Evolutionary conservation across 1,284 basidiomycete genomes (phyloP).

Genomic region (Cryptococcus maquisensis): DNA sequence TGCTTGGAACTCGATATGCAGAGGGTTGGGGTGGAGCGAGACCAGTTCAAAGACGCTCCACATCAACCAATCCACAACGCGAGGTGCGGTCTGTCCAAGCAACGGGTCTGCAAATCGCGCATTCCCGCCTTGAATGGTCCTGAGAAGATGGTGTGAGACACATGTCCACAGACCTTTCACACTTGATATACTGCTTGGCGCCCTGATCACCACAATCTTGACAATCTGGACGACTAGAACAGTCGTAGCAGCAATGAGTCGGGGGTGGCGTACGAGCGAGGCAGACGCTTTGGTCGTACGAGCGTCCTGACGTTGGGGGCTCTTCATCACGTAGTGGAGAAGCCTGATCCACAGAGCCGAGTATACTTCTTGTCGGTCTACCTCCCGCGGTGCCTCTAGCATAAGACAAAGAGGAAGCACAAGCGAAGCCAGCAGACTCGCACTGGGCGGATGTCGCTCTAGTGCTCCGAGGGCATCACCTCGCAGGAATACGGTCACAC

Average conservation of each 20-base stretch:
- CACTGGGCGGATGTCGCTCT: slow-evolving; percentile 56
- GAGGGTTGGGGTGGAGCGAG: slow-evolving; percentile 60
- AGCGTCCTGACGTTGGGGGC: slow-evolving; percentile 32
- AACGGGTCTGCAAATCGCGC: slow-evolving; percentile 16
- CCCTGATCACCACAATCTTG: slow-evolving; percentile 65
- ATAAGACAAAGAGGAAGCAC: slow-evolving; percentile 61
- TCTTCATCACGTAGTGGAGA: slow-evolving; percentile 56
- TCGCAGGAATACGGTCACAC: slow-evolving; percentile 56
- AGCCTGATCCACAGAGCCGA: slow-evolving; percentile 62
- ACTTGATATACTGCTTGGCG: slow-evolving; percentile 35
- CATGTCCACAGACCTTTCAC: slow-evolving; percentile 38
- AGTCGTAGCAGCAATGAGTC: slow-evolving; percentile 16
- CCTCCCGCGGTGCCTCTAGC: slow-evolving; percentile 56
- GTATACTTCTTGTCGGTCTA: slow-evolving; percentile 52
- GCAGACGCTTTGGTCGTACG: background rate
- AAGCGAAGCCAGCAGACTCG: slow-evolving; percentile 56
- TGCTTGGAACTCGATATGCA: slow-evolving; percentile 62
- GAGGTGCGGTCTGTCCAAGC: slow-evolving; percentile 5
- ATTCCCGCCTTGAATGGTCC: slow-evolving; percentile 20
- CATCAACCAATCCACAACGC: slow-evolving; percentile 61
- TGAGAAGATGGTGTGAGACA: slow-evolving; percentile 19
- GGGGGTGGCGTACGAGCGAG: background rate
- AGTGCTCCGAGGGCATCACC: slow-evolving; percentile 59
- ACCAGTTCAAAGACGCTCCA: slow-evolving; percentile 70
- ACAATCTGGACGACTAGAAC: slow-evolving; percentile 62